Base-by-base conservation (phyloP, 139 green algal genomes). In the Spirogloea muscicola region DNA sequence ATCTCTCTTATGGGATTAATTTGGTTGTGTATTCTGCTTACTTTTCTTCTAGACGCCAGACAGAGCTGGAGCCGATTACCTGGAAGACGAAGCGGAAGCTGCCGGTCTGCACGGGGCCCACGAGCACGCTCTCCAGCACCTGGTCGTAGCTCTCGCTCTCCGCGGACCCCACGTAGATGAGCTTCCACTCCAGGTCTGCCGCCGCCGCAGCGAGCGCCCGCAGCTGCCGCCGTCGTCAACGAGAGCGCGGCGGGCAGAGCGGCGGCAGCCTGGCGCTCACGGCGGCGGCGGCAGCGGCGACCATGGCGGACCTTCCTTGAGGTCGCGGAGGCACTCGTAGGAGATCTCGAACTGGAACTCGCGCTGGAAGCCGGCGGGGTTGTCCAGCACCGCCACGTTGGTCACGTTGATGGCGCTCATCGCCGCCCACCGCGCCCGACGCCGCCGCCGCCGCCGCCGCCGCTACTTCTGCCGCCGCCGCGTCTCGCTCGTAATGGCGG, bases 181-280 rank as follows among this genome's bases (percentile, higher is more conserved):
- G 74, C 68, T 91, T 92, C 94, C 94, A 98, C 70, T 96, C 91
- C 44, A 98, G 77, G n/a, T n/a, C n/a, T n/a, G n/a, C n/a, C n/a
- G n/a, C n/a, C n/a, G n/a, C n/a, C n/a, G n/a, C n/a, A n/a, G n/a
- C n/a, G n/a, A n/a, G n/a, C n/a, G n/a, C n/a, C n/a, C n/a, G n/a
- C n/a, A n/a, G n/a, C n/a, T n/a, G n/a, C n/a, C n/a, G n/a, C n/a
- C n/a, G n/a, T n/a, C n/a, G n/a, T n/a, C n/a, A n/a, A n/a, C n/a
- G n/a, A n/a, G n/a, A n/a, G n/a, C n/a, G n/a, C n/a, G n/a, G n/a
- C n/a, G n/a, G n/a, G n/a, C n/a, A n/a, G n/a, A n/a, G n/a, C n/a
- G n/a, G n/a, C n/a, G n/a, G n/a, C n/a, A n/a, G n/a, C n/a, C n/a
- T n/a, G n/a, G n/a, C n/a, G n/a, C n/a, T n/a, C n/a, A n/a, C n/a